Conservation (phyloP, 192 early-diverging fungal species). For the Lunasporangiospora selenospora region DNA sequence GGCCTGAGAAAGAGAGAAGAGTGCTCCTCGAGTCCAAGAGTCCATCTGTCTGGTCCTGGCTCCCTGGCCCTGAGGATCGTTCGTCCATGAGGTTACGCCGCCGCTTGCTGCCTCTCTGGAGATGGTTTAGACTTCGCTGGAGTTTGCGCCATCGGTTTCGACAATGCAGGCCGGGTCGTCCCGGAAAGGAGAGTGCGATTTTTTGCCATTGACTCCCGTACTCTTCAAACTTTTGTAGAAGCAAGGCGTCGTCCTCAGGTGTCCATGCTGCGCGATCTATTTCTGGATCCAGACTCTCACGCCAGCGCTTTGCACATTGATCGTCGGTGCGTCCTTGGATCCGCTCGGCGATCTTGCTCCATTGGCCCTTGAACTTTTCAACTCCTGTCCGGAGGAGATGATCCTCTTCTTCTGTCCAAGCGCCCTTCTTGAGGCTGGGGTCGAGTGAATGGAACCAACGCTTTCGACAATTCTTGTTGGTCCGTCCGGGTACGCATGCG, state of each 20-base stretch:
- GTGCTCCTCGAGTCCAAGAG: constrained; percentile 17
- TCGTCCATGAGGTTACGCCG: too few relatives aligned
- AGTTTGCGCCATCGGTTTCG: constrained; percentile 83
- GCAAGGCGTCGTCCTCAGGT: constrained; percentile 66
- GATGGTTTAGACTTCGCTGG: constrained; percentile 58
- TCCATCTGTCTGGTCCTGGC: background rate
- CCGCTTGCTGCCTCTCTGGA: constrained; percentile 37
- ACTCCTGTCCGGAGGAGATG: constrained; percentile 73
- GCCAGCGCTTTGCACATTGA: constrained; percentile 91
- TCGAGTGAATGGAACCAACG: constrained; percentile 85
- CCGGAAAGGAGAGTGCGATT: constrained; percentile 76
- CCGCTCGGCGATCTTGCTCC: constrained; percentile 81
- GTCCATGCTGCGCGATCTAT: constrained; percentile 78
- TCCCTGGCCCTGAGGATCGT: too few relatives aligned
- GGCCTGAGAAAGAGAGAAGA: too few relatives aligned
- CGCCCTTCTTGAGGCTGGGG: constrained; percentile 75
- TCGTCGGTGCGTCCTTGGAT: constrained; percentile 85
- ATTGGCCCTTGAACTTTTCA: constrained; percentile 72
- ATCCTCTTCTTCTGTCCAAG: constrained; percentile 87
- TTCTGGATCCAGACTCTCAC: constrained; percentile 84
- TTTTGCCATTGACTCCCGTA: constrained; percentile 83
- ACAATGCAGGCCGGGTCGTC: constrained; percentile 79
- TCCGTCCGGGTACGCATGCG: constrained; percentile 74
- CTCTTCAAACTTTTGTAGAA: constrained; percentile 68
- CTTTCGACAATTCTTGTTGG: constrained; percentile 85